Evolutionary conservation across 805 yeast species (phyloP).

Genomic region (Barnettozyma vustinii): DNA sequence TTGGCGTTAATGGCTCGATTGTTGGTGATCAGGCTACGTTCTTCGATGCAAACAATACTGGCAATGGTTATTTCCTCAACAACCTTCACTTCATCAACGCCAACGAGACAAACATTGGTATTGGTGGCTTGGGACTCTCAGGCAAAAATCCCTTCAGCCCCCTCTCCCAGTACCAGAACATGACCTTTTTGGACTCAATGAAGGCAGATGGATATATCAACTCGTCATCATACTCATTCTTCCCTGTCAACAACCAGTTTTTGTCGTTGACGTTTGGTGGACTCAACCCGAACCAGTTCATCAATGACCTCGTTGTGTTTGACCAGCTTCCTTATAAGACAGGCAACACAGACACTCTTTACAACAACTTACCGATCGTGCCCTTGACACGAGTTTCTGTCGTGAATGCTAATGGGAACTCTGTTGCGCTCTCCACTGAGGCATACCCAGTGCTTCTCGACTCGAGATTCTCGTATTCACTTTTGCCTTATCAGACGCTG

Average conservation of each 20-base stretch:
- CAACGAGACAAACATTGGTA: slow-evolving; percentile 30
- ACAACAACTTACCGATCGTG: slow-evolving; percentile 38
- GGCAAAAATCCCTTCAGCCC: slow-evolving; percentile 18
- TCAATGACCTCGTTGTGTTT: slow-evolving; percentile 44
- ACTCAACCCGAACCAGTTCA: slow-evolving; percentile 41
- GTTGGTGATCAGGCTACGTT: slow-evolving; percentile 11
- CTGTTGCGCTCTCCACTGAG: slow-evolving; percentile 4
- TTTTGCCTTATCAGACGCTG: slow-evolving; percentile 50
- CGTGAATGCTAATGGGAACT: slow-evolving; percentile 33
- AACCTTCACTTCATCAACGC: slow-evolving; percentile 33
- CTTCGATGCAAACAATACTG: background rate
- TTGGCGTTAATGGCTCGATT: slow-evolving; percentile 17
- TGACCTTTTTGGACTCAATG: slow-evolving; percentile 30
- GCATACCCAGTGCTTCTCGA: slow-evolving; percentile 50
- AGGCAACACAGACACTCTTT: slow-evolving; percentile 11
- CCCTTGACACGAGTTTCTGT: slow-evolving; percentile 43
- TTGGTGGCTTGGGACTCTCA: slow-evolving; percentile 46
- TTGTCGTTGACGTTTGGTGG: slow-evolving; percentile 52
- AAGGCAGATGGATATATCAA: slow-evolving; percentile 27
- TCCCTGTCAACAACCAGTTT: slow-evolving; percentile 18
- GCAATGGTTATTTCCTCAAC: slow-evolving; percentile 14
- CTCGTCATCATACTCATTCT: slow-evolving; percentile 40
- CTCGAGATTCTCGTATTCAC: slow-evolving; percentile 43
- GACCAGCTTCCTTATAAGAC: slow-evolving; percentile 41
- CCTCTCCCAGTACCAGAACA: background rate